Evolutionary conservation across 306 rosid species (phyloP).

Genomic region (Glycyrrhiza uralensis): DNA sequence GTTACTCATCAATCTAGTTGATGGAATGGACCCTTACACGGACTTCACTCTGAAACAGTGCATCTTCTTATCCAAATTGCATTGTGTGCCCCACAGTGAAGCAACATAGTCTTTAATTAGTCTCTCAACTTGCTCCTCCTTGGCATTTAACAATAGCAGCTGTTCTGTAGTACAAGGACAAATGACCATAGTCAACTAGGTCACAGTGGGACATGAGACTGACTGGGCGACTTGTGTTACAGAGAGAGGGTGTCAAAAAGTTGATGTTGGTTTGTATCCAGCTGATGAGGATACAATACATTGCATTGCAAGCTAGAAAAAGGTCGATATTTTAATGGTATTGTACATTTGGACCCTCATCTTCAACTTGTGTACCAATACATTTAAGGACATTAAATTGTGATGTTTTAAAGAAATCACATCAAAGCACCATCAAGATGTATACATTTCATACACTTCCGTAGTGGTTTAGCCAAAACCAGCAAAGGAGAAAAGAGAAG

Average conservation of each 20-base stretch:
- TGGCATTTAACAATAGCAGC: constrained; percentile 2
- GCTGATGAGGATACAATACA: background rate
- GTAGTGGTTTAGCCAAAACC: constrained; percentile 8
- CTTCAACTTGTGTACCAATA: constrained; percentile 26
- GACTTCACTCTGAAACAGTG: background rate
- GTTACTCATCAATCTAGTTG: background rate
- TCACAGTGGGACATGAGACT: constrained; percentile 6
- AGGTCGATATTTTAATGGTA: background rate
- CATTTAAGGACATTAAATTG: background rate
- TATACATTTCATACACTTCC: background rate
- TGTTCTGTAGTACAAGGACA: background rate
- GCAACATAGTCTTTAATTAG: background rate
- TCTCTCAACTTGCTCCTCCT: constrained; percentile 26
- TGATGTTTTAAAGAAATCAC: constrained; percentile 1
- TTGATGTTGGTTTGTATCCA: constrained; percentile 1
- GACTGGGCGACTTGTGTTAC: constrained; percentile 11
- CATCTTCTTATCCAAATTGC: constrained; percentile 20
- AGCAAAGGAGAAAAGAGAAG: background rate
- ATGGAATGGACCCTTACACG: constrained; percentile 27
- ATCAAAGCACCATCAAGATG: background rate
- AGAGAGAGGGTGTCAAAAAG: constrained; percentile 5
- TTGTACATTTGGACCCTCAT: constrained; percentile 6
- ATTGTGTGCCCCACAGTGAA: background rate
- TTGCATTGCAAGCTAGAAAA: constrained; percentile 5
- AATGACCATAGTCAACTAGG: background rate